Evolutionary conservation across 768 basidiomycete species (phyloP).

Genomic region (Kwoniella dejecticola): DNA sequence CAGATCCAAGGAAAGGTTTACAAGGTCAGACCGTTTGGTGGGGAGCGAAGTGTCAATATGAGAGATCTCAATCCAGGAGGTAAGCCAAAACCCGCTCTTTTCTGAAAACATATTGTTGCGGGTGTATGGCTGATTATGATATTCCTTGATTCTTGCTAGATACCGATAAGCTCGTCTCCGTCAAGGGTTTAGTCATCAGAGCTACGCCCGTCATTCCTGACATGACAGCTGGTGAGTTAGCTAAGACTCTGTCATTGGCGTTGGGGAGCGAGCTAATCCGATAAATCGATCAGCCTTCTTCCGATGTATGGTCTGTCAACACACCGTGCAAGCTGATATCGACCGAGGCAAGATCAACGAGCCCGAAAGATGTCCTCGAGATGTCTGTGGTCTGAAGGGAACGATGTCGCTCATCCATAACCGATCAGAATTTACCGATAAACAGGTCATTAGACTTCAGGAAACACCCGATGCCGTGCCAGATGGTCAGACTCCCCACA

Average conservation of each 20-base stretch:
- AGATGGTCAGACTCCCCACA: slow-evolving; percentile 97
- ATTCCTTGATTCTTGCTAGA: no score
- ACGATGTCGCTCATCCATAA: slow-evolving; percentile 97
- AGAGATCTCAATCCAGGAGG: slow-evolving; percentile 90
- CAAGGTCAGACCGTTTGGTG: slow-evolving; percentile 89
- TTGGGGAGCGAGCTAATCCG: background rate
- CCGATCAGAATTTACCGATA: slow-evolving; percentile 91
- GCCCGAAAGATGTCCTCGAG: slow-evolving; percentile 85
- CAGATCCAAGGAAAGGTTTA: slow-evolving; percentile 86
- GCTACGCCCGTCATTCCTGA: slow-evolving; percentile 97
- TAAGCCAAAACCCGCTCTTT: slow-evolving; percentile 51
- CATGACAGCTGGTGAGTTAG: slow-evolving; percentile 72
- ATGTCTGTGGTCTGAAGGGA: slow-evolving; percentile 82
- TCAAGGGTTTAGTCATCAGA: slow-evolving; percentile 96
- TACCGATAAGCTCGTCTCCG: slow-evolving; percentile 93
- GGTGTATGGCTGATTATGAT: no score
- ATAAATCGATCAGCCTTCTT: slow-evolving; percentile 74
- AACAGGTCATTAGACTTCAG: slow-evolving; percentile 92
- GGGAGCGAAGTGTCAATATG: slow-evolving; percentile 75
- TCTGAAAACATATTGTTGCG: no score
- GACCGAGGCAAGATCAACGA: slow-evolving; percentile 98
- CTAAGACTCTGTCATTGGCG: background rate
- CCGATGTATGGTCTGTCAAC: slow-evolving; percentile 90
- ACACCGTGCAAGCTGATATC: slow-evolving; percentile 95
- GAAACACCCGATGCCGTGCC: slow-evolving; percentile 98